phyloP scores from a whole-genome alignment of 768 basidiomycete genomes.

The Obba rivulosa region DNA sequence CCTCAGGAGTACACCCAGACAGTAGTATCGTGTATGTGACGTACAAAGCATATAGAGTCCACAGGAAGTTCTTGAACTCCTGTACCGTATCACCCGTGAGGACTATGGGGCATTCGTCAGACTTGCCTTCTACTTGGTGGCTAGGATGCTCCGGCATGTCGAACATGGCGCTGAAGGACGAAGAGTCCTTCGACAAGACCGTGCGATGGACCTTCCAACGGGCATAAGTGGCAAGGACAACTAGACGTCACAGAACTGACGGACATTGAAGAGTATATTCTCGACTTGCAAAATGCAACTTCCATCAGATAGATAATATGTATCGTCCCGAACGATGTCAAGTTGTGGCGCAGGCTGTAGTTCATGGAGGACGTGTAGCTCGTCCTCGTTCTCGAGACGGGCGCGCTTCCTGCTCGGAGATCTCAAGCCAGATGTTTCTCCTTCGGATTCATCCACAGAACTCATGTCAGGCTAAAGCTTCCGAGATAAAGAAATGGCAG shows the following conservation, averaged over 20 bases:
- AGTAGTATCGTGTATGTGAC: constrained; percentile 19
- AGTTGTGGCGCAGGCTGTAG: not conserved
- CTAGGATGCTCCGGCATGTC: constrained; percentile 38
- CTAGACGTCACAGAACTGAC: constrained; percentile 12
- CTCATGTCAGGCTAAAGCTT: no score
- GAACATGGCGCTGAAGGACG: constrained; percentile 64
- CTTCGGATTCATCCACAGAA: no score
- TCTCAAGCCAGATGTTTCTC: not conserved
- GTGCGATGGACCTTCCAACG: constrained; percentile 4
- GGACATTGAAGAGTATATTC: constrained; percentile 64
- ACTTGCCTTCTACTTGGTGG: constrained; percentile 42
- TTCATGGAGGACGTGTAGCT: not conserved
- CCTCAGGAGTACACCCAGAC: not conserved
- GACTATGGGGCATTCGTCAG: constrained; percentile 60
- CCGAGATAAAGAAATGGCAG: no score
- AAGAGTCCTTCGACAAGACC: constrained; percentile 37
- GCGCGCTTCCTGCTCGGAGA: constrained; percentile 3
- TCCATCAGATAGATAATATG: constrained; percentile 65
- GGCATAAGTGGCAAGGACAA: not conserved
- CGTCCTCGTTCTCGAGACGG: not conserved
- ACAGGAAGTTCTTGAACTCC: constrained; percentile 71
- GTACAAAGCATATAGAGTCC: constrained; percentile 73
- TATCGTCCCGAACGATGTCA: constrained; percentile 12
- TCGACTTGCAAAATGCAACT: constrained; percentile 63
- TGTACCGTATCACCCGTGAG: constrained; percentile 56